These are phyloP conservation scores for Tuber borchii DNA, from an alignment of 495 filamentous ascomycete genomes.

Conservation along the genomic window DNA sequence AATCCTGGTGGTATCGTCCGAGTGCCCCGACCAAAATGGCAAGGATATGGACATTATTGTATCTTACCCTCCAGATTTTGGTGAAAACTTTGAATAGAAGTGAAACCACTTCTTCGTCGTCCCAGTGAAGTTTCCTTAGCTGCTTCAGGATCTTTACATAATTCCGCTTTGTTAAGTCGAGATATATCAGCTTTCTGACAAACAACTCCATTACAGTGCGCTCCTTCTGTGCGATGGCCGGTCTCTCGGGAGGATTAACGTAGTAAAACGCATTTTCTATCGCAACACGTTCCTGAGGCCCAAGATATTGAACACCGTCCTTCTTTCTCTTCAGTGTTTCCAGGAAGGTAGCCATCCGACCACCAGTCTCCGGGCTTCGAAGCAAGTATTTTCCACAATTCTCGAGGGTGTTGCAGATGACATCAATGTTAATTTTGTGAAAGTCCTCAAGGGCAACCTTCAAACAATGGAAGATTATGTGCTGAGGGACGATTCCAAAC, in stretches of 20 bases:
- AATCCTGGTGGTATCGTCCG: constrained; percentile 85
- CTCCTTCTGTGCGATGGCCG: constrained; percentile 94
- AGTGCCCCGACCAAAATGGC: constrained; percentile 84
- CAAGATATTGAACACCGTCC: constrained; percentile 75
- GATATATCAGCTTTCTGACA: constrained; percentile 81
- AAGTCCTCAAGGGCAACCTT: constrained; percentile 98
- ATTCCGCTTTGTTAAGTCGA: constrained; percentile 88
- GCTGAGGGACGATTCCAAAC: constrained; percentile 95
- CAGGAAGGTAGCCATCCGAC: constrained; percentile 84
- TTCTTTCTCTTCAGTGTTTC: constrained; percentile 97
- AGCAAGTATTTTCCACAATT: constrained; percentile 94
- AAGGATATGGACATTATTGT: constrained; percentile 90
- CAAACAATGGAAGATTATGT: constrained; percentile 97
- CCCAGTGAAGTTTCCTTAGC: constrained; percentile 93
- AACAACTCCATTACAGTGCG: constrained; percentile 87
- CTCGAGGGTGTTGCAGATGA: constrained; percentile 93
- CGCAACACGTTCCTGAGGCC: constrained; percentile 93
- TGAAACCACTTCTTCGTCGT: constrained; percentile 69
- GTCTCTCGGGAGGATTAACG: constrained; percentile 86
- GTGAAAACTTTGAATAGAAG: constrained; percentile 87
- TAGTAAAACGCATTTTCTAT: constrained; percentile 99
- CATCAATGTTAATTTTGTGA: constrained; percentile 96
- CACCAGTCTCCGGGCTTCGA: constrained; percentile 86
- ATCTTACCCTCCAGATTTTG: constrained; percentile 94
- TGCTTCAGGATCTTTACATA: constrained; percentile 88